Evolutionary conservation across 805 yeast species (phyloP).

Genomic region (Candida saitoana): DNA sequence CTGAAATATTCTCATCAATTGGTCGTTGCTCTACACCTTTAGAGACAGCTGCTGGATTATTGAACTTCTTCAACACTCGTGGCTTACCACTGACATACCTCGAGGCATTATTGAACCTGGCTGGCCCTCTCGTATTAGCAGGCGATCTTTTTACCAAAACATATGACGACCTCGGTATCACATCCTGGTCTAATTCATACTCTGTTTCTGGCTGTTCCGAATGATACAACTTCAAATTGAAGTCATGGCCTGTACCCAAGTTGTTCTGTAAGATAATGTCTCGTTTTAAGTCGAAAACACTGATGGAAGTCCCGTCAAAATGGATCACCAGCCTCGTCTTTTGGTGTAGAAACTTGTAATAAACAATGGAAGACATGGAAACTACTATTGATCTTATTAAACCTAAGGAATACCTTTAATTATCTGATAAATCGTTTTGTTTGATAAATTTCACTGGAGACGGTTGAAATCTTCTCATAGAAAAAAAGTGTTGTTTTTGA

Average conservation of each 20-base stretch:
- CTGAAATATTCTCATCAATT: slow-evolving; percentile 50
- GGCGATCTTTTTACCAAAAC: slow-evolving; percentile 82
- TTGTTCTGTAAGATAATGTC: slow-evolving; percentile 82
- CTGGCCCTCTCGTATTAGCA: slow-evolving; percentile 30
- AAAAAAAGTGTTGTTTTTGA: too few species aligned
- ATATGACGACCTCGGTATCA: slow-evolving; percentile 84
- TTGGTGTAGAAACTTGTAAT: slow-evolving; percentile 83
- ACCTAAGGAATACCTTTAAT: too few species aligned
- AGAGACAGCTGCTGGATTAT: slow-evolving; percentile 22
- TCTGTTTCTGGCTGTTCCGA: slow-evolving; percentile 55
- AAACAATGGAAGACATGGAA: slow-evolving; percentile 79
- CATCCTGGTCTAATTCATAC: slow-evolving; percentile 82
- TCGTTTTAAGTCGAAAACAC: slow-evolving; percentile 89
- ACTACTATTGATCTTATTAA: too few species aligned
- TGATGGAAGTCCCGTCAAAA: slow-evolving; percentile 95
- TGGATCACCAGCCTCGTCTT: slow-evolving; percentile 70
- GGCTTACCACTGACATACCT: slow-evolving; percentile 75
- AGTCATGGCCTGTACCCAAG: slow-evolving; percentile 79
- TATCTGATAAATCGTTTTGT: too few species aligned
- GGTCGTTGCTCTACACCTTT: slow-evolving; percentile 11
- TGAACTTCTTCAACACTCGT: slow-evolving; percentile 38
- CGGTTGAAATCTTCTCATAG: too few species aligned
- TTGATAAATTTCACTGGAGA: too few species aligned
- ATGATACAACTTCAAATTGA: slow-evolving; percentile 68
- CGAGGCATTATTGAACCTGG: slow-evolving; percentile 50